Base-by-base conservation (phyloP, 2,329 filamentous ascomycete species). In the Anisogramma anomala region DNA sequence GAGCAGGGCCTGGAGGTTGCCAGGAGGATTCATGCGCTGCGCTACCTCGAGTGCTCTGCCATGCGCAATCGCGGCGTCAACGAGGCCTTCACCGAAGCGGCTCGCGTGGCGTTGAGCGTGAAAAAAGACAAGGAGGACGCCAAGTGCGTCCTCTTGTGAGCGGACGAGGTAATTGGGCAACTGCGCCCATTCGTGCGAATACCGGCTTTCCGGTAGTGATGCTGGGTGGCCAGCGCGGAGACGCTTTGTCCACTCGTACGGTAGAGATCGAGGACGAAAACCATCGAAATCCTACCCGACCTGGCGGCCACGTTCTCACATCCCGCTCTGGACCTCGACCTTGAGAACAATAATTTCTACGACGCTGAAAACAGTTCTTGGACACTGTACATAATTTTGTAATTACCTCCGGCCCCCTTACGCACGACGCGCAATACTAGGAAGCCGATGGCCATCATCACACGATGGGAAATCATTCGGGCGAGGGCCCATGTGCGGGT, bases 1-100 rank as follows among this genome's bases (percentile, higher is more conserved):
- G 83, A 94, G 56, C 79, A 93, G 57, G 89, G 89, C 3, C 71
- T 96, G 38, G 86, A 89, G 49, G 88, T 94, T 31, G 89, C 89
- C 28, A 79, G 89, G 58, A 80, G 83, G 60, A 94, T 96, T 64
- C 84, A 87, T 53, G 91, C 91, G 6, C 72, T 94, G 57, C 79
- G 93, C 57, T 98, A 98, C 61, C 76, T 98, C 42, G 91, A 98
- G 71, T 98, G 91, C 69, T 96, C 91, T 27, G 91, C 91, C 43
- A 96, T 96, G 79, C 82, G 88, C 65, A 98, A 98, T 64, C 78
- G 91, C 37, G 91, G 91, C 47, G 93, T 98, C 57, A 95, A 96
- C 63, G 91, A 98, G 64, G 91, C 91, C 32, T 98, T 98, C 57
- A 96, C 91, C 30, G 91, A 98, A 68, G 91, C 91, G 30, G 89